Conservation (phyloP, 495 filamentous ascomycete species). For the Neurospora tetraspora region DNA sequence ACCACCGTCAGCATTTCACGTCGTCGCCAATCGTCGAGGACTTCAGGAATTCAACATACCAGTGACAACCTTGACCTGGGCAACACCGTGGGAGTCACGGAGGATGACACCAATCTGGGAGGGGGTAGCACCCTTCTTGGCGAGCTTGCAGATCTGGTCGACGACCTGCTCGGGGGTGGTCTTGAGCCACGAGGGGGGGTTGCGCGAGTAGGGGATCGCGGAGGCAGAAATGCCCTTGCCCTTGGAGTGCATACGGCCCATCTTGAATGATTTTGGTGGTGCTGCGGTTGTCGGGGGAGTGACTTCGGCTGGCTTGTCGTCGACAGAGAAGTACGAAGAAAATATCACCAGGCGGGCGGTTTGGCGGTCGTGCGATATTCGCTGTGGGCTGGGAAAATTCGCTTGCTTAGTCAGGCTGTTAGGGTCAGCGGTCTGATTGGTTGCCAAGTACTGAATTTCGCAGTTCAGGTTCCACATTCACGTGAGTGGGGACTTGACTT, state of each 20-base stretch:
- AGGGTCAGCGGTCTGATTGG: conserved; percentile 14
- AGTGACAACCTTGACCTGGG: conserved; percentile 93
- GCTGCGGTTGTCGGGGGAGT: conserved; percentile 12
- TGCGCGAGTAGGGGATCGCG: conserved; percentile 93
- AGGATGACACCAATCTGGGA: conserved; percentile 98
- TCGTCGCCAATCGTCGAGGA: conserved; percentile 3
- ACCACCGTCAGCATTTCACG: conserved; percentile 9
- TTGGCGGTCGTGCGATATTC: conserved; percentile 5
- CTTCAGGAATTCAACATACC: conserved; percentile 46
- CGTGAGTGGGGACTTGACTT: conserved; percentile 1
- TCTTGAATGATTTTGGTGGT: conserved; percentile 45
- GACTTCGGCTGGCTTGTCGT: conserved; percentile 10
- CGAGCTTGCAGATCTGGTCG: conserved; percentile 98
- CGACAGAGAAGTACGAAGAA: conserved; percentile 8
- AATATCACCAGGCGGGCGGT: conserved; percentile 5
- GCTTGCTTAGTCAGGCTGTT: conserved; percentile 1
- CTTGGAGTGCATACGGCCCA: conserved; percentile 98
- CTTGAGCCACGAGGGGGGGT: conserved; percentile 85
- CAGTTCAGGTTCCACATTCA: not conserved
- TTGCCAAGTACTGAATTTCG: not conserved
- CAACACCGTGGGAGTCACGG: conserved; percentile 92
- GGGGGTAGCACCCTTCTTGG: conserved; percentile 92
- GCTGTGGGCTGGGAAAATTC: conserved; percentile 13
- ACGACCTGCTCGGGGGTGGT: conserved; percentile 81
- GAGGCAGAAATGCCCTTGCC: conserved; percentile 97